Conservation (phyloP, 768 basidiomycete genomes). For the Leucosporidium yakuticum region DNA sequence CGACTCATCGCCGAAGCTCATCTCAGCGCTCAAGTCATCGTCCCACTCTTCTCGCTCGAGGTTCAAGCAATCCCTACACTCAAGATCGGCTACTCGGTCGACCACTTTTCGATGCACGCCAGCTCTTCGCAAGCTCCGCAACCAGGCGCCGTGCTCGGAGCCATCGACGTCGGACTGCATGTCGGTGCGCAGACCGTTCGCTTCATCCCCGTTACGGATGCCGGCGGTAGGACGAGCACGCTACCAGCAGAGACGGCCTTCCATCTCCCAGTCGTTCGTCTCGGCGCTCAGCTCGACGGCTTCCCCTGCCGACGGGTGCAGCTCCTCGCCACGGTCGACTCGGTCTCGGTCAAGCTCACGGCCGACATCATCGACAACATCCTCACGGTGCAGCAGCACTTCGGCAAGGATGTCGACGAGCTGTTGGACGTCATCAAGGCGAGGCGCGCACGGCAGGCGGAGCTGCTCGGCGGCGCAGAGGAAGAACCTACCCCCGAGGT, state of each 20-base stretch:
- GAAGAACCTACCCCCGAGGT: background rate
- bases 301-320: constrained; percentile 45
- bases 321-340: constrained; percentile 59
- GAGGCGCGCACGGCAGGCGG: background rate
- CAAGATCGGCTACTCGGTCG: constrained; percentile 27
- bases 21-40: constrained; percentile 13
- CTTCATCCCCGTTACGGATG: constrained; percentile 20
- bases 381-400: constrained; percentile 77
- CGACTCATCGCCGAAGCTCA: background rate
- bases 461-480: background rate
- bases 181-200: constrained; percentile 27
- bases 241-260: constrained; percentile 6
- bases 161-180: constrained; percentile 21
- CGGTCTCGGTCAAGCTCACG: constrained; percentile 66
- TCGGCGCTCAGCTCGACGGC: background rate
- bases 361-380: constrained; percentile 78
- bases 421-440: constrained; percentile 56
- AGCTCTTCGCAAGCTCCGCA: background rate
- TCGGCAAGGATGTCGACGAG: constrained; percentile 82
- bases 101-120: constrained; percentile 3
- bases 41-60: constrained; percentile 22
- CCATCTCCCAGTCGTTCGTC: constrained; percentile 4
- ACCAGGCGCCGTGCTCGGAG: background rate
- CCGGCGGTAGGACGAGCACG: background rate
- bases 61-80: constrained; percentile 32